These are phyloP conservation scores for Brettanomyces naardenensis DNA, from an alignment of 805 yeast species.

Conservation along the genomic window DNA sequence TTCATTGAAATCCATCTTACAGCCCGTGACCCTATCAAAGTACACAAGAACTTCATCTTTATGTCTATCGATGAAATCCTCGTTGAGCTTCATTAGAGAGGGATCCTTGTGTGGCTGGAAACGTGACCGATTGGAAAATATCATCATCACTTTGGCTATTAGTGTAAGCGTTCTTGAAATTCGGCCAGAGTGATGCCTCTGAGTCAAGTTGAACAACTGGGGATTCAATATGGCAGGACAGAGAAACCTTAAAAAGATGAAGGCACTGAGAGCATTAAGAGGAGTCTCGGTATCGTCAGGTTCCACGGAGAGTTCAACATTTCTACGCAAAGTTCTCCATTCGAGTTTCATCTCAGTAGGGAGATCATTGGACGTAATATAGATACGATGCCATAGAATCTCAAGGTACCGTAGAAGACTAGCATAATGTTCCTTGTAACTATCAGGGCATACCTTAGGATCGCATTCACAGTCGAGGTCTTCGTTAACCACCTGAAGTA, in stretches of 20 bases:
- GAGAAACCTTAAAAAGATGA: constrained; percentile 73
- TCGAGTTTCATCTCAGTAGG: constrained; percentile 62
- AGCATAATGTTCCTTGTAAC: constrained; percentile 28
- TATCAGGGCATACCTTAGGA: constrained; percentile 41
- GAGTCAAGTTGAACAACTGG: constrained; percentile 66
- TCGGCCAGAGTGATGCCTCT: constrained; percentile 61
- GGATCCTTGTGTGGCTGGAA: constrained; percentile 83
- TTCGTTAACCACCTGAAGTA: constrained; percentile 41
- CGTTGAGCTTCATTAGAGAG: constrained; percentile 63
- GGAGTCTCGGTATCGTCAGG: constrained; percentile 43
- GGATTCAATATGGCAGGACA: constrained; percentile 94
- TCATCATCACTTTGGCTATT: constrained; percentile 71
- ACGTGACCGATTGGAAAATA: constrained; percentile 65
- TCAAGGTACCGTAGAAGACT: constrained; percentile 35
- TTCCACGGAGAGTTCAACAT: constrained; percentile 55
- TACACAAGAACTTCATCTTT: constrained; percentile 55
- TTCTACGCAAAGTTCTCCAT: constrained; percentile 52
- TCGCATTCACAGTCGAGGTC: constrained; percentile 71
- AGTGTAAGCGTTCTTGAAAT: constrained; percentile 74
- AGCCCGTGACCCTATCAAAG: constrained; percentile 62
- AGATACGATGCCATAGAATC: constrained; percentile 60
- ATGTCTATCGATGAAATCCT: constrained; percentile 49
- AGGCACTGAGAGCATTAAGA: constrained; percentile 72
- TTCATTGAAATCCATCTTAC: constrained; percentile 55
- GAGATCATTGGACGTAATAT: constrained; percentile 60